A percentile compares a stretch with the other conserved stretches of the same genome.
Evolutionary conservation across 495 filamentous ascomycete species (phyloP).

Genomic region (Sabuloglossum arenarium): DNA sequence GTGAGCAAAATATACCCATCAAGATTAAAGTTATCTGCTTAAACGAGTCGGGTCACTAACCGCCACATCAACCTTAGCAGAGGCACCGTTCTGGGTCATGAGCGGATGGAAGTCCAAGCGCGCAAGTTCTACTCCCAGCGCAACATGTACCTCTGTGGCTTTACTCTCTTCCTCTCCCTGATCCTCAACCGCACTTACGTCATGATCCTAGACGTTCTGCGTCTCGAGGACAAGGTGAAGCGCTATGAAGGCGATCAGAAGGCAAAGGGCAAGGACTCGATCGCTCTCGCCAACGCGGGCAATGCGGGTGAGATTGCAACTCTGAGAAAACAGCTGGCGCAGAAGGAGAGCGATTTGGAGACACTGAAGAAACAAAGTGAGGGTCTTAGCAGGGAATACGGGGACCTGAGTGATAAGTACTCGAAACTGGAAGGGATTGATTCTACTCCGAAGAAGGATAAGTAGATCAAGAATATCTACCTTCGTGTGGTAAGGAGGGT

Average conservation of each 20-base stretch:
- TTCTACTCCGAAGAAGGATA: slow-evolving; percentile 42
- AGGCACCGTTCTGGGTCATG: slow-evolving; percentile 59
- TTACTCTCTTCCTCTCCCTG: slow-evolving; percentile 94
- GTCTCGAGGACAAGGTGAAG: slow-evolving; percentile 85
- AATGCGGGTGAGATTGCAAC: slow-evolving; percentile 54
- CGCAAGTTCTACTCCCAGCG: slow-evolving; percentile 99
- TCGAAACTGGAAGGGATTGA: slow-evolving; percentile 29
- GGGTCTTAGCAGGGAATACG: slow-evolving; percentile 60
- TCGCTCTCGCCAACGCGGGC: slow-evolving; percentile 39
- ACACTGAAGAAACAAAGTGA: slow-evolving; percentile 71
- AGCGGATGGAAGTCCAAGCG: slow-evolving; percentile 93
- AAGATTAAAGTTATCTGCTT: not conserved
- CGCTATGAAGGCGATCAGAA: slow-evolving; percentile 58
- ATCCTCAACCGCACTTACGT: slow-evolving; percentile 98
- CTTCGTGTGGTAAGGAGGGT: not conserved
- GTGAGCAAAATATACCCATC: not conserved
- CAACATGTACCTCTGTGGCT: slow-evolving; percentile 99
- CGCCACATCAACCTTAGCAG: slow-evolving; percentile 17
- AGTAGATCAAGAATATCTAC: slow-evolving; percentile 20
- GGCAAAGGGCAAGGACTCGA: slow-evolving; percentile 47
- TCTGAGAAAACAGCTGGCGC: slow-evolving; percentile 47
- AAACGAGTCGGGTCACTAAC: slow-evolving; percentile 6
- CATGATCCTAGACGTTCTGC: slow-evolving; percentile 87
- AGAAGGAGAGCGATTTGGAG: slow-evolving; percentile 54
- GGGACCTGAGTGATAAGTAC: slow-evolving; percentile 62